Evolutionary conservation across 2,329 filamentous ascomycete species (phyloP), one percentile per base, ranked within the genome.

Genomic region (Aspergillus sp.): DNA sequence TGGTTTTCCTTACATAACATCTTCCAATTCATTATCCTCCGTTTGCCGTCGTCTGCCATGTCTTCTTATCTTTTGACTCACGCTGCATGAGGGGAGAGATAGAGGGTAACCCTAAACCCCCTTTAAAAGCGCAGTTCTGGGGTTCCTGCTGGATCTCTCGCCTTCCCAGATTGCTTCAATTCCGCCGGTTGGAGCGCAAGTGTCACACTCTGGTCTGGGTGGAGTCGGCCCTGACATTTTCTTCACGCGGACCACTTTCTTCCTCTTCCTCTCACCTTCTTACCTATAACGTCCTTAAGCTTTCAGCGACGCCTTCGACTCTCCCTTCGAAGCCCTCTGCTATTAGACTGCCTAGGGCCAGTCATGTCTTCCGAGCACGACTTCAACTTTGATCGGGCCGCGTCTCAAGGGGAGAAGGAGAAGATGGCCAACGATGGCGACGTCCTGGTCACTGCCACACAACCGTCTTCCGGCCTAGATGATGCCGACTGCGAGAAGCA

Each of bases 401-500:
- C 54, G 41, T 62, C 59, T n/a, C 51, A 57, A 22, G 67, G 64
- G 62, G 61, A 55, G 56, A 61, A 65, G 59, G 58, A 58, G 41
- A 68, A 64, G 52, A 68, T 64, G 66, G 55, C 62, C 47, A 56
- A 58, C 17, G 67, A 69, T 26, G 60, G 60, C 34, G 58, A 68
- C 39, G 61, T 68, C 49, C 63, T 66, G 45, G 59, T 68, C 36
- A 58, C 67, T 42, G 55, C 59, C 30, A 49, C 55, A 26, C 54
- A 49, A 39, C 47, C 56, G 9, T 56, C 64, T 11, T 48, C 49
- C 26, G 54, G 44, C 38, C 39, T 63, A 17, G 62, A 68, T 52
- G 71, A 76, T 55, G 52, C 72, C 48, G 74, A 73, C 60, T 71
- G 67, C 48, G 71, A 76, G 60, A 75, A 76, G 56, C 57, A 74